A percentile compares a stretch with the other conserved stretches of the same genome.
These are phyloP conservation scores for Syzygium syzygioides DNA, from an alignment of 441 rosid genomes.

Conservation along the genomic window DNA sequence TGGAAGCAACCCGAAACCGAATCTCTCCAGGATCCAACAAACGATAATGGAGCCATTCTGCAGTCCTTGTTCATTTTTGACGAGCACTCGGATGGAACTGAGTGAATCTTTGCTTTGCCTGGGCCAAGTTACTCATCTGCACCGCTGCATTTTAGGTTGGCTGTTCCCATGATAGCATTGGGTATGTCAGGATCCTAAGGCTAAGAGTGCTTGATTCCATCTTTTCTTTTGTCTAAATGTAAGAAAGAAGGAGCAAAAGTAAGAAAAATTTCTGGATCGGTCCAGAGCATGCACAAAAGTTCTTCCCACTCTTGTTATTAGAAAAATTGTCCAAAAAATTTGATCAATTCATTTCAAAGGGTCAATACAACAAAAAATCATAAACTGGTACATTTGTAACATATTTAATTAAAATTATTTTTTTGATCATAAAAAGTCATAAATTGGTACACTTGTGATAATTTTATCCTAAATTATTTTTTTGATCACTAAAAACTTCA, in stretches of 20 bases:
- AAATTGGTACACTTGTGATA: too few relatives aligned
- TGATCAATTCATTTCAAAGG: too few relatives aligned
- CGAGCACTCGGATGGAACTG: slow-evolving; percentile 33
- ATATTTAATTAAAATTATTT: too few relatives aligned
- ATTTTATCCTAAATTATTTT: too few relatives aligned
- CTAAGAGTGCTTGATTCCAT: neutral
- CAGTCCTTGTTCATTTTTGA: slow-evolving; percentile 55
- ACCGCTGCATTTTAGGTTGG: neutral
- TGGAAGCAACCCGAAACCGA: slow-evolving; percentile 23
- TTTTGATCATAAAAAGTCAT: too few relatives aligned
- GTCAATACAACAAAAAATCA: too few relatives aligned
- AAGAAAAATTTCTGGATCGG: neutral
- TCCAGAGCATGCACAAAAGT: neutral
- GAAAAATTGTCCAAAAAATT: too few relatives aligned
- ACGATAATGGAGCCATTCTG: slow-evolving; percentile 7
- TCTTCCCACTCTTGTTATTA: neutral
- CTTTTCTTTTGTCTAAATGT: neutral
- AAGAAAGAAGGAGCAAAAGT: too few relatives aligned
- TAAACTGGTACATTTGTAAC: too few relatives aligned
- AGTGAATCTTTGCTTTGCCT: slow-evolving; percentile 1
- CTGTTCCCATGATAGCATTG: neutral
- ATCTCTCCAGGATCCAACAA: slow-evolving; percentile 16
- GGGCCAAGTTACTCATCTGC: neutral
- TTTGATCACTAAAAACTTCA: too few relatives aligned
- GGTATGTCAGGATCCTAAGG: neutral